These are phyloP conservation scores for Tulasnella sp. DNA, from an alignment of 768 basidiomycete genomes.

Conservation along the genomic window DNA sequence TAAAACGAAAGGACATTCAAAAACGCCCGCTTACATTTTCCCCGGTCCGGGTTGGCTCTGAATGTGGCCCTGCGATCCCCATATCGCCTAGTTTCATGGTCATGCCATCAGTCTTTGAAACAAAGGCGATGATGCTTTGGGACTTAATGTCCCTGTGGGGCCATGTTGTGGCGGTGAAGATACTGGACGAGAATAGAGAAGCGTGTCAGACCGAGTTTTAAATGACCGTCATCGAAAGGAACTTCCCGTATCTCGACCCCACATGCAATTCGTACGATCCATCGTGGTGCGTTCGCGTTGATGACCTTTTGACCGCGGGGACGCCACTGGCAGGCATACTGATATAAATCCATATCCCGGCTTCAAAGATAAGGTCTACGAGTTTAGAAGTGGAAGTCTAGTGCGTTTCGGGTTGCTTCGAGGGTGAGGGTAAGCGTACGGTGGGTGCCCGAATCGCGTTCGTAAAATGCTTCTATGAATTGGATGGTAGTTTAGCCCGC, in stretches of 20 bases:
- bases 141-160: neutral
- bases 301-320: too few relatives aligned
- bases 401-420: too few relatives aligned
- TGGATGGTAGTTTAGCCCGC: neutral
- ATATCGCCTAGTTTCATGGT: neutral
- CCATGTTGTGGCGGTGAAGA: neutral
- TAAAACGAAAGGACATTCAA: neutral
- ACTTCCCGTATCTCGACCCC: neutral
- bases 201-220: neutral
- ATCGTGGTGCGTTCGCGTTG: too few relatives aligned
- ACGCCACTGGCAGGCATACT: too few relatives aligned
- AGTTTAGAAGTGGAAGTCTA: too few relatives aligned
- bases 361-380: too few relatives aligned
- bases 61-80: neutral
- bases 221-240: neutral
- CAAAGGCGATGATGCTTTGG: neutral
- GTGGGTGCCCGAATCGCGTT: neutral
- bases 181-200: neutral
- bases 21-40: neutral
- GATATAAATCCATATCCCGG: too few relatives aligned
- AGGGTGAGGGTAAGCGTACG: neutral
- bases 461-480: neutral
- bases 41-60: neutral
- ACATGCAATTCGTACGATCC: neutral
- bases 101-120: neutral